phyloP scores from a whole-genome alignment of 2,329 filamentous ascomycete genomes.

The Aureobasidium namibiae region DNA sequence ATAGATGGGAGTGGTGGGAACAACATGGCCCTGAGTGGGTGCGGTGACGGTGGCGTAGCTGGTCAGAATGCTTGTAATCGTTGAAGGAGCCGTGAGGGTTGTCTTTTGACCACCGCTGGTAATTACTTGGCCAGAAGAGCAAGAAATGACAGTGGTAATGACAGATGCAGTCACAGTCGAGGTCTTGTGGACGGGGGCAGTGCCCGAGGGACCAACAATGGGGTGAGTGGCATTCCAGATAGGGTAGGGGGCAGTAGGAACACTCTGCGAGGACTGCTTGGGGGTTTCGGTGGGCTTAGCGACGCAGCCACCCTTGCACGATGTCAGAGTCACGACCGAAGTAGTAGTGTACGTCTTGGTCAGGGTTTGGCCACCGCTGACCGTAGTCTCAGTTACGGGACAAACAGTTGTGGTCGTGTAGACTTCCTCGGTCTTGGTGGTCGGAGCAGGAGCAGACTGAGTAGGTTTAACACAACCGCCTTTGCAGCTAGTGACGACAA shows the following conservation, averaged over 20 bases:
- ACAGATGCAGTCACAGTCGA: neutral
- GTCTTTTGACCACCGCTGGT: neutral
- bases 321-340: neutral
- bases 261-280: neutral
- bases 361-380: neutral
- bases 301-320: neutral
- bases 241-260: neutral
- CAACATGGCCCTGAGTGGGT: neutral
- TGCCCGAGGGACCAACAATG: neutral
- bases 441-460: neutral
- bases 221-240: neutral
- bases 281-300: neutral
- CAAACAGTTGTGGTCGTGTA: neutral
- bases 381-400: neutral
- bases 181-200: neutral
- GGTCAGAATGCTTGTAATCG: neutral
- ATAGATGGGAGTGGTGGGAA: neutral
- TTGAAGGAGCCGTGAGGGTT: neutral
- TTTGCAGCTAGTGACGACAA: conserved; percentile 1
- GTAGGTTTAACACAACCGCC: neutral
- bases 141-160: neutral
- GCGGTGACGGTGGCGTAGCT: neutral
- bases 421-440: neutral
- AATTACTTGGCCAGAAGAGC: neutral
- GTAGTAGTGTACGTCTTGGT: conserved; percentile 2